phyloP scores from a whole-genome alignment of 805 yeast species.

The Cyberlindnera misumaiensis region DNA sequence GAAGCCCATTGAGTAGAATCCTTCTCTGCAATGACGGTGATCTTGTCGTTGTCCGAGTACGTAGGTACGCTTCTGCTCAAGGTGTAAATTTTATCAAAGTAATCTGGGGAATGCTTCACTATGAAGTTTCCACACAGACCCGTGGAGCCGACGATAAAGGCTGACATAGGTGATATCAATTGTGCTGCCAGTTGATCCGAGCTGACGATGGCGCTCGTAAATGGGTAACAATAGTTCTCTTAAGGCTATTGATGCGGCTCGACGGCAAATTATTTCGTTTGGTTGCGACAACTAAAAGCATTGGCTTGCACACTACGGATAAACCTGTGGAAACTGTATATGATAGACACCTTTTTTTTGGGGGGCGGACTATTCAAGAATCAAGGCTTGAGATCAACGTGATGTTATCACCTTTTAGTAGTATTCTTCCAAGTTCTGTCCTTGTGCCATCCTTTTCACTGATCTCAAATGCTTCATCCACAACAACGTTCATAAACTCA shows the following conservation, averaged over 20 bases:
- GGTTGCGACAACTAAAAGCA: no score
- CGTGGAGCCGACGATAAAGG: conserved; percentile 60
- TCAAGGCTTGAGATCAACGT: conserved; percentile 50
- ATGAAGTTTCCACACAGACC: conserved; percentile 68
- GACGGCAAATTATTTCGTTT: no score
- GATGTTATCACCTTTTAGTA: conserved; percentile 92
- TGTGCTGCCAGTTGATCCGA: no score
- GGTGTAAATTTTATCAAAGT: conserved; percentile 38
- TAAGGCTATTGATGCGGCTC: no score
- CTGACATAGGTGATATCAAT: conserved; percentile 5
- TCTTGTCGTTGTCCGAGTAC: conserved; percentile 4
- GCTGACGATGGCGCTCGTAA: no score
- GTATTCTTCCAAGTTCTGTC: conserved; percentile 60
- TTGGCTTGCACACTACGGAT: no score
- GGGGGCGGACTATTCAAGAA: conserved; percentile 3
- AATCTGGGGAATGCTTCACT: conserved; percentile 34
- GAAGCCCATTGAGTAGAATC: conserved; percentile 46
- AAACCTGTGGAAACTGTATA: no score
- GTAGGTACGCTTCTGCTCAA: conserved; percentile 39
- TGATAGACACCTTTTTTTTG: no score
- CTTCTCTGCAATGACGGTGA: conserved; percentile 34
- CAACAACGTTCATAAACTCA: conserved; percentile 87
- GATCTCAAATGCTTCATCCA: conserved; percentile 60
- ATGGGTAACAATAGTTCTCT: no score
- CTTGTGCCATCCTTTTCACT: conserved; percentile 41